Evolutionary conservation across 192 early-diverging fungal genomes (phyloP), one percentile per base, ranked within the genome.

Genomic region (Pilaira anomala): DNA sequence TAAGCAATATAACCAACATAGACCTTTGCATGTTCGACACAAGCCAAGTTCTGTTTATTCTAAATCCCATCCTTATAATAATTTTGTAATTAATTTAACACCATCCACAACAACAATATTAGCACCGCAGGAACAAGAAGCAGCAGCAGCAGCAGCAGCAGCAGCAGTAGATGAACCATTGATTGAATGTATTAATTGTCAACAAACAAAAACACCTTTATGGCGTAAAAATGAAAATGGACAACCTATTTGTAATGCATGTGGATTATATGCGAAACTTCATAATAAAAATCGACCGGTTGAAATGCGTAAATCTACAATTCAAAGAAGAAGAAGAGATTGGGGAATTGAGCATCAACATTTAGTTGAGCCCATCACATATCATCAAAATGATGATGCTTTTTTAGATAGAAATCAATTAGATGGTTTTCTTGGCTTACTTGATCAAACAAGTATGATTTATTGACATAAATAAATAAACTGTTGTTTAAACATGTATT

Each of bases 1-100:
- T 78, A 96, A 96, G 75, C 88, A 97, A 64, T 95, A 98, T 74
- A 84, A 88, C 60, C 84, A 85, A 14, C 81, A 87, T 49, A 80
- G 96, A 22, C 96, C 96, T 3, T 50, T 78, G 11, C 74, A 71
- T 12, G 57, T 68, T 1, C 71, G 74, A 2, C 55, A 72, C 24
- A 66, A 66, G 33, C 33, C 33, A 36, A 36, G 33, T 36, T 36
- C 33, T 9, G 33, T 36, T 9, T 9, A 36, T 0, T 9, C 2
- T 6, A 36, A 36, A 36, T 13, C 44, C 13, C 44, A 46, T 19
- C 44, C 44, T 0, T 18, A 46, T 46, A 46, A 14, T 14, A 46
- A 36, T 4, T 36, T 36, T 36, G 33, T 36, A 36, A 36, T 36
- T 36, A 36, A 36, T 36, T 36, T 36, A 9, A 36, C n/a, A 36